Evolutionary conservation across 441 rosid genomes (phyloP).

Genomic region (Pelargonium cotyledonis): DNA sequence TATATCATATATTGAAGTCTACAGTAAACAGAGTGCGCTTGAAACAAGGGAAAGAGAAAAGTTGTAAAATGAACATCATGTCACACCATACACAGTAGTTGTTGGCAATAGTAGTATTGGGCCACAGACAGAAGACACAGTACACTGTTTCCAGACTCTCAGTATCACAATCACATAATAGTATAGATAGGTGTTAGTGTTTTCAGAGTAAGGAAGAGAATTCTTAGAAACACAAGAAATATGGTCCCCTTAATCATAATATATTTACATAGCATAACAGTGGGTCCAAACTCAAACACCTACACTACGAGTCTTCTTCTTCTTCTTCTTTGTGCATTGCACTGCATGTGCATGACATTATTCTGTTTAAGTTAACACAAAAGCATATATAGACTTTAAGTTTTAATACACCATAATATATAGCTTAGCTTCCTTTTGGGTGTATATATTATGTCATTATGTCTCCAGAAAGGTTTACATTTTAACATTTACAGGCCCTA

Average conservation of each 20-base stretch:
- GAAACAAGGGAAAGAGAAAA: too few relatives aligned
- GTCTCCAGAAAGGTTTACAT: conserved; percentile 6
- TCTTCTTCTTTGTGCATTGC: too few relatives aligned
- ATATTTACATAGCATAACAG: background rate
- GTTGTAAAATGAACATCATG: too few relatives aligned
- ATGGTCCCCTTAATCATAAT: conserved; percentile 1
- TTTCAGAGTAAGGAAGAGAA: background rate
- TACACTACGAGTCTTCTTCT: background rate
- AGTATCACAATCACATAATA: too few relatives aligned
- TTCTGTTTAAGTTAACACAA: background rate
- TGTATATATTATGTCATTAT: conserved; percentile 5
- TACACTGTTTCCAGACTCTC: too few relatives aligned
- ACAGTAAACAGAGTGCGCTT: too few relatives aligned
- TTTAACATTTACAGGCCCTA: conserved; percentile 8
- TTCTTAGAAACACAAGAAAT: conserved; percentile 3
- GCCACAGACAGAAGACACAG: too few relatives aligned
- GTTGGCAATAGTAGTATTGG: too few relatives aligned
- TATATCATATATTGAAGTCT: too few relatives aligned
- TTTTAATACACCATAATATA: background rate
- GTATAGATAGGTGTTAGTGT: background rate
- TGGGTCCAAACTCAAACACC: background rate
- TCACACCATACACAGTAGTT: too few relatives aligned
- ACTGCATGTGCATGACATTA: conserved; percentile 7
- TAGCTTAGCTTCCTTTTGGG: background rate
- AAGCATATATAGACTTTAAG: too few relatives aligned